These are phyloP conservation scores for Agaricus subrufescens DNA, from an alignment of 768 basidiomycete species.

Conservation along the genomic window DNA sequence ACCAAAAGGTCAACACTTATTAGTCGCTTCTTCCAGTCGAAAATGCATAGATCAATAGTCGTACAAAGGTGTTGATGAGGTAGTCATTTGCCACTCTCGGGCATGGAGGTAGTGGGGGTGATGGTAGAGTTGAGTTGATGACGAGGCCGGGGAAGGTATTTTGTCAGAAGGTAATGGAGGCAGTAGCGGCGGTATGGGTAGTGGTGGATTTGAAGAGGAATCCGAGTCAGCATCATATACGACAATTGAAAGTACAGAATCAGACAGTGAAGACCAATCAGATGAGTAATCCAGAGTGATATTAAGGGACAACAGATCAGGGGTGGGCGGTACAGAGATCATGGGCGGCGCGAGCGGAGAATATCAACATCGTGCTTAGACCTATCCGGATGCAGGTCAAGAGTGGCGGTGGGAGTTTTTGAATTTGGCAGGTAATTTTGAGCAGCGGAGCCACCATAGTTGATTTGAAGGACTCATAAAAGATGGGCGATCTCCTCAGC, in stretches of 20 bases:
- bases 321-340: neutral
- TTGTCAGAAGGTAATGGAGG: neutral
- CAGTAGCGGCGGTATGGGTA: neutral
- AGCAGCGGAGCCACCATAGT: no score
- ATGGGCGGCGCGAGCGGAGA: neutral
- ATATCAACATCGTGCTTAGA: neutral
- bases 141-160: neutral
- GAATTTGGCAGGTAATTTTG: neutral
- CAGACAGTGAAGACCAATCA: neutral
- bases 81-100: neutral
- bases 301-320: neutral
- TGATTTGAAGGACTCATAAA: no score
- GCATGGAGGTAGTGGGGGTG: no score
- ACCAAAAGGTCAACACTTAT: constrained; percentile 4
- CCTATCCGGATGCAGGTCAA: neutral
- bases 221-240: neutral
- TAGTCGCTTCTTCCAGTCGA: neutral
- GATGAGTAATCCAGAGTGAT: neutral
- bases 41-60: neutral
- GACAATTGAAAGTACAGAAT: neutral
- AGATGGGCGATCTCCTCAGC: neutral
- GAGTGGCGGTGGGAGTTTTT: neutral
- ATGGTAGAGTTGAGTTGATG: neutral
- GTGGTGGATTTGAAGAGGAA: neutral
- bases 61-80: neutral